These are phyloP conservation scores for Boletus patriciae DNA, from an alignment of 768 basidiomycete species.

Conservation along the genomic window DNA sequence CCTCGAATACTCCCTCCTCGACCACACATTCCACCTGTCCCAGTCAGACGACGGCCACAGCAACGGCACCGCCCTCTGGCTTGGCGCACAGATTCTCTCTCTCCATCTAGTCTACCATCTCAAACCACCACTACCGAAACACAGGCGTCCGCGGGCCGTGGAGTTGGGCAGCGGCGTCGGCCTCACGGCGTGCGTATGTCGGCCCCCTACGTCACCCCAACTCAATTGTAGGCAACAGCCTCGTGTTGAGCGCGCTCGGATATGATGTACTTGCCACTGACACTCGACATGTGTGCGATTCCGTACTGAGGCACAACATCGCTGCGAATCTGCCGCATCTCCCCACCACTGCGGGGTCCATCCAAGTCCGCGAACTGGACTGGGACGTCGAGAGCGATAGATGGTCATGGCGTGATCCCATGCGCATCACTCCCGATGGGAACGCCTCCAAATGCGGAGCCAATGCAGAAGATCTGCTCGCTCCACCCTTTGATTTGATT, in stretches of 20 bases:
- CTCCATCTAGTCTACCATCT: conserved; percentile 52
- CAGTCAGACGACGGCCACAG: conserved; percentile 62
- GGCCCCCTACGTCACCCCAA: background rate
- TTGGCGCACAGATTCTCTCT: conserved; percentile 75
- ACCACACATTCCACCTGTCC: conserved; percentile 44
- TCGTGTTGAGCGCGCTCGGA: conserved; percentile 65
- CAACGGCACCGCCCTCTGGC: conserved; percentile 85
- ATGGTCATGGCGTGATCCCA: conserved; percentile 52
- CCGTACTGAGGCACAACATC: conserved; percentile 67
- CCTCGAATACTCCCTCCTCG: conserved; percentile 46
- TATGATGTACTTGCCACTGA: conserved; percentile 82
- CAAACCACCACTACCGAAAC: conserved; percentile 12
- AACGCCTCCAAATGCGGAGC: conserved; percentile 17
- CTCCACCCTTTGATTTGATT: conserved; percentile 73
- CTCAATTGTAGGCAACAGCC: conserved; percentile 36
- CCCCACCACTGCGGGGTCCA: conserved; percentile 40
- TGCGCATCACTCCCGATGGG: conserved; percentile 38
- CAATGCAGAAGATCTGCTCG: conserved; percentile 29
- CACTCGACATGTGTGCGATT: conserved; percentile 56
- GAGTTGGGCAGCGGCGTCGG: conserved; percentile 87
- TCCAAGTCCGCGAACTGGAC: conserved; percentile 67
- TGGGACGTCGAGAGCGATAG: conserved; percentile 58
- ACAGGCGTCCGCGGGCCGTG: conserved; percentile 45
- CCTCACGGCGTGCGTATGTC: conserved; percentile 61
- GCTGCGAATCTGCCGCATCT: conserved; percentile 40